Evolutionary conservation across 2,329 filamentous ascomycete species (phyloP), one percentile per base, ranked within the genome.

Genomic region (Tolypocladium nubicola): DNA sequence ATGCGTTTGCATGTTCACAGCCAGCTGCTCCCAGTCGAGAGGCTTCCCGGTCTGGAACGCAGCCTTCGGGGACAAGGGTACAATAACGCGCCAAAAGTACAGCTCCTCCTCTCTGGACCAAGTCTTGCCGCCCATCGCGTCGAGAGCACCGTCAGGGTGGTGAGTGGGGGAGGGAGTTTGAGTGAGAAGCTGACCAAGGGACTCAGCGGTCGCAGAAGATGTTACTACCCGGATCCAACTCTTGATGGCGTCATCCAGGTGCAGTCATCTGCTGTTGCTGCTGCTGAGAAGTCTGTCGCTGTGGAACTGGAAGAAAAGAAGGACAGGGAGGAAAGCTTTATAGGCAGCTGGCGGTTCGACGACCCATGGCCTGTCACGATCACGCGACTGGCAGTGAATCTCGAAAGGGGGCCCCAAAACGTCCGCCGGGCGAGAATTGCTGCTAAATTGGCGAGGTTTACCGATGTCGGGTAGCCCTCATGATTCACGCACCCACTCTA

Each of bases 51-150:
- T 55, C 38, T 7, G 61, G 58, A 37, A 63, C 6, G 66, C 64
- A 38, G 67, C 65, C 55, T 71, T 73, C 2, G 68, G 64, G 0
- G 75, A 77, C 8, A 66, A 63, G 0, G 73, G 68, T 1, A 78
- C 63, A 33, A 73, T 64, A 3, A 61, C 60, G 10, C 66, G 66
- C 80, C 79, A 83, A 63, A 81, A 82, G 60, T 75, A 66, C 1
- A 62, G 57, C 65, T 83, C 80, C 59, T 83, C 80, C 1, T 72
- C 65, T 0, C 58, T 58, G 0, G 76, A 74, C 80, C 80, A 83
- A 6, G 74, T 67, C 60, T 75, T 80, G 30, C 78, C 79, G 6
- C 75, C 78, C 79, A 82, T 80, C 30, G 33, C 72, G 52, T 23
- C 37, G 16, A 11, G 21, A 3, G 13, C 9, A 19, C 14, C n/a